A percentile compares a stretch with the other conserved stretches of the same genome.
Conservation (phyloP, 192 early-diverging fungal species). For the Backusella sp. region DNA sequence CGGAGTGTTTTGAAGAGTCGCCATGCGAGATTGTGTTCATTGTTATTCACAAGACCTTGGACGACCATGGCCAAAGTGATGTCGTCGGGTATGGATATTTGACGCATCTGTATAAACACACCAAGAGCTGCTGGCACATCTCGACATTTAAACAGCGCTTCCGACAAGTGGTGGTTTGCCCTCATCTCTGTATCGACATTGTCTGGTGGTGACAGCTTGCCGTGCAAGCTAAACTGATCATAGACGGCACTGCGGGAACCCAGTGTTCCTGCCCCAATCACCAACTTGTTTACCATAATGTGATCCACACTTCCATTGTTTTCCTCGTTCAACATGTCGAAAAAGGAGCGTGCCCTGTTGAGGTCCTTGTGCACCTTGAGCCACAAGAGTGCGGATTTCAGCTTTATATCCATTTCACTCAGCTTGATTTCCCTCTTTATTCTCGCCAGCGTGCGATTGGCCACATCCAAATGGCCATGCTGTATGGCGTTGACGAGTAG, state of each 20-base stretch:
- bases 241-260: conserved; percentile 9
- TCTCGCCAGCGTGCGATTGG: neutral
- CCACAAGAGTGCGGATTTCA: conserved; percentile 23
- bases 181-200: neutral
- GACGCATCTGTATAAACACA: conserved; percentile 21
- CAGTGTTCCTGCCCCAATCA: conserved; percentile 14
- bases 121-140: conserved; percentile 22
- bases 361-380: conserved; percentile 16
- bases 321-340: conserved; percentile 13
- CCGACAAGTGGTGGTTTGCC: conserved; percentile 12
- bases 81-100: conserved; percentile 18
- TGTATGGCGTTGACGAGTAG: conserved; percentile 16
- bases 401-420: conserved; percentile 11
- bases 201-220: neutral
- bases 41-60: conserved; percentile 25
- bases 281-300: conserved; percentile 32
- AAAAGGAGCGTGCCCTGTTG: neutral
- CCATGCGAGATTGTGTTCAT: conserved; percentile 28
- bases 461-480: conserved; percentile 12
- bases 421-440: neutral
- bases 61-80: conserved; percentile 33
- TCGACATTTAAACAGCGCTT: conserved; percentile 30
- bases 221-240: conserved; percentile 3
- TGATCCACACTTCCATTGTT: conserved; percentile 10
- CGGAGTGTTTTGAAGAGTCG: conserved; percentile 22